Evolutionary conservation across 2,329 filamentous ascomycete species (phyloP).

Genomic region (Penicillium paneum): DNA sequence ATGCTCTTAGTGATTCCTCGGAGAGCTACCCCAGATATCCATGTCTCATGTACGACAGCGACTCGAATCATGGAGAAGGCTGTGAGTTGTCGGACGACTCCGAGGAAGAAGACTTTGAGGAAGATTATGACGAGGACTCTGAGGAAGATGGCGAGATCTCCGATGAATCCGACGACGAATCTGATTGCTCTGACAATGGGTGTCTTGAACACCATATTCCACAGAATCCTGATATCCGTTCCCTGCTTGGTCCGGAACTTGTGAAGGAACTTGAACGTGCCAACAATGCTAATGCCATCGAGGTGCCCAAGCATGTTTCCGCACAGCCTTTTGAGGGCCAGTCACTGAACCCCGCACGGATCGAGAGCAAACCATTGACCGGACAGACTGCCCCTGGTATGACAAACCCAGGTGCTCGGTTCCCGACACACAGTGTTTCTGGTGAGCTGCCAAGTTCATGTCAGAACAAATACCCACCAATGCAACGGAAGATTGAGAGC

Average conservation of each 20-base stretch:
- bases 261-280: neutral
- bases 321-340: neutral
- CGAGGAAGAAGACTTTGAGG: neutral
- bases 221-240: neutral
- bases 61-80: neutral
- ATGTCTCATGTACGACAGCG: neutral
- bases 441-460: neutral
- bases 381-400: neutral
- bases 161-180: constrained; percentile 6
- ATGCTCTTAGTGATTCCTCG: neutral
- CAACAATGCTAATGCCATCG: neutral
- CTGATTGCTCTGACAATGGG: neutral
- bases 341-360: neutral
- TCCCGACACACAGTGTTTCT: constrained; percentile 1
- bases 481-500: neutral
- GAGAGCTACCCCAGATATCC: neutral
- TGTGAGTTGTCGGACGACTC: neutral
- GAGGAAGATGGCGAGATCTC: constrained; percentile 8
- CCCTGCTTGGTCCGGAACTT: neutral
- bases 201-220: neutral
- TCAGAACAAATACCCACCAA: neutral
- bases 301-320: neutral
- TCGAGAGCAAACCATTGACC: neutral
- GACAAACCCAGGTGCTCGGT: constrained; percentile 2
- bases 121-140: constrained; percentile 7